Evolutionary conservation across 2,329 filamentous ascomycete species (phyloP).

Genomic region (Coniella vitis): DNA sequence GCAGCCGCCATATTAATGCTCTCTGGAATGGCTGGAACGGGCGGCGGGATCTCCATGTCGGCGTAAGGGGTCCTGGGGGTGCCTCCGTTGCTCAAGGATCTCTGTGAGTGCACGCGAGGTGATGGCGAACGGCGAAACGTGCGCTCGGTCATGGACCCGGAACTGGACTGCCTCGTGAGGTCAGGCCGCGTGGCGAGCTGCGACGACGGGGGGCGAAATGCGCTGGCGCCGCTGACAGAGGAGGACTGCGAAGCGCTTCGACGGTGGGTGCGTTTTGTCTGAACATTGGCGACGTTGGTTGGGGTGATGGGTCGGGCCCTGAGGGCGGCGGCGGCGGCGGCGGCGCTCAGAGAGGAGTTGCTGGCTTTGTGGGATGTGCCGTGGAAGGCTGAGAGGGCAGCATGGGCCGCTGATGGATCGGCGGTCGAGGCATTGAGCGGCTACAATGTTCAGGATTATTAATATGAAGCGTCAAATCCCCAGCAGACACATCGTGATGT

Average conservation of each 20-base stretch:
- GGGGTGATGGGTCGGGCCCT: slow-evolving; percentile 71
- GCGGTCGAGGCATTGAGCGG: slow-evolving; percentile 57
- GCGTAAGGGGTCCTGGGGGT: slow-evolving; percentile 4
- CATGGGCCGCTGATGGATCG: slow-evolving; percentile 68
- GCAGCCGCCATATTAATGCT: slow-evolving; percentile 28
- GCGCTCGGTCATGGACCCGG: slow-evolving; percentile 78
- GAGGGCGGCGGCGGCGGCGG: slow-evolving; percentile 80
- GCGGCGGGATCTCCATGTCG: slow-evolving; percentile 55
- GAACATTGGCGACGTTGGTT: slow-evolving; percentile 71
- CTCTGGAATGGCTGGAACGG: slow-evolving; percentile 67
- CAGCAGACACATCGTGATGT: no score
- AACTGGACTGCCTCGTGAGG: slow-evolving; percentile 61
- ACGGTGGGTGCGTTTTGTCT: slow-evolving; percentile 78
- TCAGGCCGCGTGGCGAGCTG: slow-evolving; percentile 23
- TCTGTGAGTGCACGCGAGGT: slow-evolving; percentile 27
- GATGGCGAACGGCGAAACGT: slow-evolving; percentile 73
- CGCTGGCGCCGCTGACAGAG: slow-evolving; percentile 28
- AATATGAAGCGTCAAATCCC: no score
- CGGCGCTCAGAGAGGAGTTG: slow-evolving; percentile 61
- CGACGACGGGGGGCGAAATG: background rate
- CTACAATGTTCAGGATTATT: no score
- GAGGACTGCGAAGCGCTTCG: slow-evolving; percentile 69
- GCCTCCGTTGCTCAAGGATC: slow-evolving; percentile 26
- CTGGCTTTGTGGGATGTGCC: slow-evolving; percentile 54
- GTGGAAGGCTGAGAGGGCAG: slow-evolving; percentile 72